These are phyloP conservation scores for Crithidia fasciculata DNA, from an alignment of 208 protist genomes.

Conservation along the genomic window DNA sequence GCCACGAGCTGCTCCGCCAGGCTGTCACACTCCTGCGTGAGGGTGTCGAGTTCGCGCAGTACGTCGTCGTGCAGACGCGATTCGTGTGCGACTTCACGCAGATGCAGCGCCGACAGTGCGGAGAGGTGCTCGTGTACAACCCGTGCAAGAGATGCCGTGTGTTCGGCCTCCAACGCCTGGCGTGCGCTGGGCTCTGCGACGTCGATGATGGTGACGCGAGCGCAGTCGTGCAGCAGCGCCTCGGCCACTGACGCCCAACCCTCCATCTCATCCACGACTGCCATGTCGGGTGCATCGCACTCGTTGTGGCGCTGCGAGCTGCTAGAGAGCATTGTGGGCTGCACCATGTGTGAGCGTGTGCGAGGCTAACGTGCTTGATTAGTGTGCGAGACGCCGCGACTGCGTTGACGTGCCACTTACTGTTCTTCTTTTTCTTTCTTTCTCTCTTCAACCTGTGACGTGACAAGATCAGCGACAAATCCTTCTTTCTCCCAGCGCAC, in stretches of 20 bases:
- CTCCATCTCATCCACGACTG: conserved; percentile 25
- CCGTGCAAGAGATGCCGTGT: conserved; percentile 11
- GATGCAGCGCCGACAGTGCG: conserved; percentile 2
- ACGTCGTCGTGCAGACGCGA: conserved; percentile 6
- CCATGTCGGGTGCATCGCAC: not conserved
- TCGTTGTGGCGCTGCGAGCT: not conserved
- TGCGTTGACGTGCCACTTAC: no score
- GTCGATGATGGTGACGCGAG: conserved; percentile 23
- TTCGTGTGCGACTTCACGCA: conserved; percentile 1
- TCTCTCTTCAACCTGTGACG: no score
- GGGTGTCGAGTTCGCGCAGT: not conserved
- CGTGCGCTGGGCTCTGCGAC: conserved; percentile 40
- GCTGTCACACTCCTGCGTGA: conserved; percentile 6
- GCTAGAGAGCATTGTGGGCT: conserved; percentile 11
- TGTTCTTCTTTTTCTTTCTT: no score
- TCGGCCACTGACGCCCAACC: conserved; percentile 45
- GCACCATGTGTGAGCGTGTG: not conserved
- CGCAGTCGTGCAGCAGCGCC: conserved; percentile 29
- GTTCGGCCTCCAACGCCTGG: conserved; percentile 2
- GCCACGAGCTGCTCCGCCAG: not conserved
- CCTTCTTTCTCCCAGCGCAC: no score
- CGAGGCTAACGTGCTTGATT: not conserved
- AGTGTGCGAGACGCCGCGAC: no score
- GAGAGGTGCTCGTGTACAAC: conserved; percentile 16
- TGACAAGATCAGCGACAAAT: no score